Percentiles rank a stretch among this genome's conserved stretches.
phyloP scores from a whole-genome alignment of 345 rosid genomes.

The Lepidium aucheri region DNA sequence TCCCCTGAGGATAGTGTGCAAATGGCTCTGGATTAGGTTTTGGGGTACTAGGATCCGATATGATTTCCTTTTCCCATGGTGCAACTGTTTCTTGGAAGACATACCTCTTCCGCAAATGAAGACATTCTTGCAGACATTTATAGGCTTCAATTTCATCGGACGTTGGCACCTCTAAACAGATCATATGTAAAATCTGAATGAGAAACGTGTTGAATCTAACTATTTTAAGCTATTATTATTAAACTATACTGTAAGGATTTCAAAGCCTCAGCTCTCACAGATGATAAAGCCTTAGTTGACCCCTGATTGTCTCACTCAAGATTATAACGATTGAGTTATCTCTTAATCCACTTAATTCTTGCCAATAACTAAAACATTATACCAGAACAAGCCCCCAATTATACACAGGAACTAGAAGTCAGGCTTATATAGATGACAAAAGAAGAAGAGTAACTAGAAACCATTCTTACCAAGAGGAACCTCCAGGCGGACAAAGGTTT shows the following conservation, averaged over 20 bases:
- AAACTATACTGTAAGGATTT: not conserved
- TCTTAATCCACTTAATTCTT: not conserved
- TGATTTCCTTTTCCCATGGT: slow-evolving; percentile 95
- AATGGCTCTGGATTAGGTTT: slow-evolving; percentile 91
- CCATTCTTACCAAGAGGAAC: slow-evolving; percentile 60
- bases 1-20: slow-evolving; percentile 61
- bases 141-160: slow-evolving; percentile 82
- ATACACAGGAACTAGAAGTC: not conserved
- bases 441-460: not conserved
- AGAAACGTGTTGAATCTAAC: not conserved
- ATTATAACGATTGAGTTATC: not conserved
- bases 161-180: slow-evolving; percentile 64
- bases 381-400: not conserved
- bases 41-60: slow-evolving; percentile 95
- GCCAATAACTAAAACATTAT: not conserved
- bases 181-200: not conserved
- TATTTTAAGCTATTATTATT: not conserved
- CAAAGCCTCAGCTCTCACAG: not conserved
- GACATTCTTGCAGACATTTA: slow-evolving; percentile 82
- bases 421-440: not conserved
- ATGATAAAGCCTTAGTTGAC: not conserved
- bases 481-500: slow-evolving; percentile 77
- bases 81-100: slow-evolving; percentile 76
- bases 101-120: slow-evolving; percentile 77
- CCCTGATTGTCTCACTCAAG: not conserved